Evolutionary conservation across 163 green algal species (phyloP), one percentile per base, ranked within the genome.

Genomic region (Chlamydomonas reinhardtii): DNA sequence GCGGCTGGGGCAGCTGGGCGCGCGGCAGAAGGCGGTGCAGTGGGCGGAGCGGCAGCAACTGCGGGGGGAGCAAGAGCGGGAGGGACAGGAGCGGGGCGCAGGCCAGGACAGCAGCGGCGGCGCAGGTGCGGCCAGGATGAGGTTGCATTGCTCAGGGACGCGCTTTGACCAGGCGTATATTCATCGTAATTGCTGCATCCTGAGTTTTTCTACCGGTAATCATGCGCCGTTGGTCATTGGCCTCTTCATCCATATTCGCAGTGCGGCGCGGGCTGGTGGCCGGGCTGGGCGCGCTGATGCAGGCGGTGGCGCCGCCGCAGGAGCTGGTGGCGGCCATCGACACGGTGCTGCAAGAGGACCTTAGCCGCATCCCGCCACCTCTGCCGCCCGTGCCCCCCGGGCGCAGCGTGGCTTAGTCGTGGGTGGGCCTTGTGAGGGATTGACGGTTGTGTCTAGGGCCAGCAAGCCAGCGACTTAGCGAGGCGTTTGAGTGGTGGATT

Each of bases 1-100:
- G 68, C 79, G 79, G 54, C 52, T 85, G 69, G 79, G 48, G 68
- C 79, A 85, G 66, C 52, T 85, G 79, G 79, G 16, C 24, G 68
- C 69, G 32, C 79, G 79, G 69, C 79, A 85, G 69, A 61, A 64
- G 31, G 79, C 68, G 32, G 52, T 16, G 68, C 79, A 78, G 68
- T 85, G 79, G 79, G 48, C 24, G 54, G 54, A 78, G 66, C 24
- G 69, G 69, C 69, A 34, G 34, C 65, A 31, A 1, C 12, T 2
- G 61, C 37, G 39, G 76, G 35, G 32, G 76, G 35, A 19, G 35
- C 31, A 52, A 25, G 16, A 34, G 20, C 17, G 31, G 25, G 76
- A 62, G 3, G n/a, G 43, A 27, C 19, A 29, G n/a, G 65, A 73
- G 65, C n/a, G n/a, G 6, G n/a, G 65, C n/a, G n/a, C 43, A 25